Evolutionary conservation across 2,329 filamentous ascomycete genomes (phyloP), one percentile per base, ranked within the genome.

Genomic region (Trichoderma harzianum): DNA sequence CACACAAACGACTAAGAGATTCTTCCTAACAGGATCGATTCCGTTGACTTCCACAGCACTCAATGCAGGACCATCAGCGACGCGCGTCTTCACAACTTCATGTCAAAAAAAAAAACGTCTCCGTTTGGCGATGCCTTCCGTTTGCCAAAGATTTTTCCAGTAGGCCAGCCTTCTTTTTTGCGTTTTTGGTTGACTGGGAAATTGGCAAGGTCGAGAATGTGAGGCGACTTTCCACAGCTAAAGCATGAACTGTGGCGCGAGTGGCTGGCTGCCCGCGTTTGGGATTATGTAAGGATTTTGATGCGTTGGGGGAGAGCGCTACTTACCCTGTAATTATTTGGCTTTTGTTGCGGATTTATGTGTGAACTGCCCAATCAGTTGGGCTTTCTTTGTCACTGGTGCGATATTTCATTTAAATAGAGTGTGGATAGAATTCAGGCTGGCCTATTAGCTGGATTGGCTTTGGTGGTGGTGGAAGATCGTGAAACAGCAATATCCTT

Each of bases 191-290:
- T 7, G 36, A 43, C n/a, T 32, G 39, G 53, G 67, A 69, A 69
- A 69, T 53, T 36, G 57, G 57, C 57, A 61, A 53, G 32, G 57
- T 62, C 16, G n/a, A 61, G 30, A 36, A 51, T 32, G 36, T 47
- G 67, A 69, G 67, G 67, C 39, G 67, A 69, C 67, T 62, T 69
- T 53, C 55, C 24, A 8, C n/a, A 62, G 55, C 66, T 51, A 57
- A 34, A 69, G 67, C 28, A 58, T 69, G 34, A 69, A 57, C 21
- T 69, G 67, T 69, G 67, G 67, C 67, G 67, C 39, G 39, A 36
- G 67, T 69, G 67, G 67, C 67, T 69, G 61, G 67, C 36, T 62
- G 28, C 14, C 43, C 32, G 57, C 60, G 66, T 69, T n/a, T 61
- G 28, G 16, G 67, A 57, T 69, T 69, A 69, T 69, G 67, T 69